These are phyloP conservation scores for Ajuga reptans DNA, from an alignment of 305 asterid species.

Conservation along the genomic window DNA sequence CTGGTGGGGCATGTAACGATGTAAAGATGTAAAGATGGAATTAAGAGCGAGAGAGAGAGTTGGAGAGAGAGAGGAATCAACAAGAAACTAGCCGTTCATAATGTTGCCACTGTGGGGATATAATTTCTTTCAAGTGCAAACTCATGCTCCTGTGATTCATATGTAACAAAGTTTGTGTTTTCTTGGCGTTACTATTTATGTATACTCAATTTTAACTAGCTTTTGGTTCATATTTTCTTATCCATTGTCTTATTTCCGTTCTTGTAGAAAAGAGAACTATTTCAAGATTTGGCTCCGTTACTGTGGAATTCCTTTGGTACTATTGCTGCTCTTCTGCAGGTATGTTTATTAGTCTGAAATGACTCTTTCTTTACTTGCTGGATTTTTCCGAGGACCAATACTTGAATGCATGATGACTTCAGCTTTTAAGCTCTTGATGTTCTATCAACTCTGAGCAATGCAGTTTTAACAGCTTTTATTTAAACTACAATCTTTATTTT, in stretches of 20 bases:
- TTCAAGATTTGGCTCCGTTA: conserved; percentile 87
- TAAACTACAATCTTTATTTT: not conserved
- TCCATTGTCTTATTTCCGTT: conserved; percentile 23
- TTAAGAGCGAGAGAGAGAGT: not conserved
- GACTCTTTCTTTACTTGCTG: not conserved
- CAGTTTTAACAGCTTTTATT: not conserved
- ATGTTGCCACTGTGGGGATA: not conserved
- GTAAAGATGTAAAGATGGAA: too few relatives aligned
- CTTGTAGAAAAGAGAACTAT: conserved; percentile 70
- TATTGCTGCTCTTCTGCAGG: conserved; percentile 92
- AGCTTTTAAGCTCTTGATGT: not conserved
- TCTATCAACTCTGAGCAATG: not conserved
- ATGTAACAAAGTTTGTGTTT: not conserved
- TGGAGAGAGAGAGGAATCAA: not conserved
- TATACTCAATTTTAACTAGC: not conserved
- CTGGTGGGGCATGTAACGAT: not conserved
- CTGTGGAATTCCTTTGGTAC: conserved; percentile 91
- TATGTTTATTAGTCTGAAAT: conserved; percentile 22
- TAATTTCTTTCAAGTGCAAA: not conserved
- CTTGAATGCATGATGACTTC: not conserved
- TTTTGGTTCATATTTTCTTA: conserved; percentile 7
- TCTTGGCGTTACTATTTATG: not conserved
- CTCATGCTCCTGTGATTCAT: not conserved
- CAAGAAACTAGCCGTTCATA: too few relatives aligned
- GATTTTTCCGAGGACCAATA: not conserved